phyloP scores from a whole-genome alignment of 2,329 filamentous ascomycete genomes.

The Shiraia sp. region DNA sequence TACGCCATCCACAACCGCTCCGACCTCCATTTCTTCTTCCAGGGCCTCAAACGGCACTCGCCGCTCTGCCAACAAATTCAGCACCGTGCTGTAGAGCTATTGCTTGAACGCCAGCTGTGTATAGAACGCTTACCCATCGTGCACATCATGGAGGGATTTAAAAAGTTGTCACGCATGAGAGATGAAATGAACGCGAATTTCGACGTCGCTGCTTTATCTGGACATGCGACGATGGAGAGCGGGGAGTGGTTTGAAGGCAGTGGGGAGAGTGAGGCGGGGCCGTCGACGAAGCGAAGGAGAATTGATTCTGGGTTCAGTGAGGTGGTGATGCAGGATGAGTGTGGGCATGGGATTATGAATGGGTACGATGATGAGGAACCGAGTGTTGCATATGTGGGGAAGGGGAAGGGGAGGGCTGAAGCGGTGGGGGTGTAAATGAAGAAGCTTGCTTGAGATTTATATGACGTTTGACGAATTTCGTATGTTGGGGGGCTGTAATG shows the following conservation, averaged over 20 bases:
- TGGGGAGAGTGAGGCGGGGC: neutral
- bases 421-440: neutral
- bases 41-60: too few relatives aligned
- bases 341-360: neutral
- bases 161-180: too few relatives aligned
- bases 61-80: too few relatives aligned
- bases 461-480: conserved; percentile 1
- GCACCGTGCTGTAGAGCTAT: too few relatives aligned
- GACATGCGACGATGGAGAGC: neutral
- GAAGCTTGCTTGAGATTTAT: neutral
- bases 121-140: too few relatives aligned
- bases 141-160: too few relatives aligned
- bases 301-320: conserved; percentile 4
- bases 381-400: conserved; percentile 4
- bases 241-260: neutral
- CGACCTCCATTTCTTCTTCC: too few relatives aligned
- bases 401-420: conserved; percentile 10
- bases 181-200: too few relatives aligned
- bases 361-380: neutral
- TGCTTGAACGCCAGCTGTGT: too few relatives aligned
- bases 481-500: neutral
- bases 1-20: too few relatives aligned
- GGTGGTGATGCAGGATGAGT: neutral
- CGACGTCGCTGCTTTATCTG: too few relatives aligned
- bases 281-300: conserved; percentile 1